These are phyloP conservation scores for Citrus glauca DNA, from an alignment of 345 rosid genomes.

Conservation along the genomic window DNA sequence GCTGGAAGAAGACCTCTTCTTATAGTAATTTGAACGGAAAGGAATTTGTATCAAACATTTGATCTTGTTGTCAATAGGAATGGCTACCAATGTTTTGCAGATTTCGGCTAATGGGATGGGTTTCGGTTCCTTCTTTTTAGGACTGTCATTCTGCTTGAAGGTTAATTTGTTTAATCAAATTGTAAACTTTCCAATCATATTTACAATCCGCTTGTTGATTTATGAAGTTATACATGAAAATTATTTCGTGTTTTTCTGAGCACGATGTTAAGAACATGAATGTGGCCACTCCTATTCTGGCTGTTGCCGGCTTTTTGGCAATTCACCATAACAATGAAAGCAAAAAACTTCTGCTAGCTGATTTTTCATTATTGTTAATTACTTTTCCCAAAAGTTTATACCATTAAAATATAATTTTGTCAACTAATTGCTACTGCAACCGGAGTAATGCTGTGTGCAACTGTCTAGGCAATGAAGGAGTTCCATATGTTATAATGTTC, in stretches of 20 bases:
- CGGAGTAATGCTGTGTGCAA: not conserved
- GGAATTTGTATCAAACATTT: not conserved
- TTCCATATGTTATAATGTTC: slow-evolving; percentile 17
- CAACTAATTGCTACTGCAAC: not conserved
- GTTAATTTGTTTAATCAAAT: not conserved
- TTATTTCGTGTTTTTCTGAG: not conserved
- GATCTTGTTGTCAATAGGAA: not conserved
- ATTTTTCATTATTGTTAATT: no score
- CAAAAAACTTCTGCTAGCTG: no score
- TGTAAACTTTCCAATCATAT: not conserved
- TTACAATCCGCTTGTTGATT: not conserved
- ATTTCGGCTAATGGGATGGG: slow-evolving; percentile 7
- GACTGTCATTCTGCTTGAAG: not conserved
- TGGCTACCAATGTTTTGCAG: not conserved
- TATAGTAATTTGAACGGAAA: slow-evolving; percentile 18
- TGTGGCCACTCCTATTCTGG: slow-evolving; percentile 11
- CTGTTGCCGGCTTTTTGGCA: slow-evolving; percentile 10
- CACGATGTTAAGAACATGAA: slow-evolving; percentile 15
- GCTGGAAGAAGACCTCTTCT: slow-evolving; percentile 40
- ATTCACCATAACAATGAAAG: no score
- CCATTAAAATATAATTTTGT: not conserved
- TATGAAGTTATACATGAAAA: not conserved
- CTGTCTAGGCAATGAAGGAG: not conserved
- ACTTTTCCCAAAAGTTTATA: not conserved
- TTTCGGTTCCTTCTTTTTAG: not conserved